Conservation (phyloP, 352 stramenopile species). For the Aphanomyces stellatus region DNA sequence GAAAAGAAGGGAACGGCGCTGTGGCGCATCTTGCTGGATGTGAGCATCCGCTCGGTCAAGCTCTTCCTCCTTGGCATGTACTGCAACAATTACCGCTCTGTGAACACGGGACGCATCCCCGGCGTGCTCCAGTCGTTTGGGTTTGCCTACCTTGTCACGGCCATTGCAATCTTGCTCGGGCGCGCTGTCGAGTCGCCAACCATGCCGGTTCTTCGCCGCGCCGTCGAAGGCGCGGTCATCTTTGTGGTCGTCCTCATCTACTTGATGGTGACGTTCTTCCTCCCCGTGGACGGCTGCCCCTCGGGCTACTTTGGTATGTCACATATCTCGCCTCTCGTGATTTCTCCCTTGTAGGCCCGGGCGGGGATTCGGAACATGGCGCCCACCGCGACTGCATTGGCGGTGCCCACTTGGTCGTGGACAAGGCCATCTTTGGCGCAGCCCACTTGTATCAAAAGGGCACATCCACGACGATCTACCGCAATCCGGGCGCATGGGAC, state of each 20-base stretch:
- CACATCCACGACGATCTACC: constrained; percentile 46
- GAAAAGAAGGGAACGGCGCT: not conserved
- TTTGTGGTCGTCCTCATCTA: constrained; percentile 25
- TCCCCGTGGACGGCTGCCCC: constrained; percentile 56
- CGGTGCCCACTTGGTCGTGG: constrained; percentile 64
- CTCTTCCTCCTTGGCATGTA: constrained; percentile 60
- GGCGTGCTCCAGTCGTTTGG: constrained; percentile 17
- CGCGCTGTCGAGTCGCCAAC: not conserved
- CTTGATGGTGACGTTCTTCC: constrained; percentile 38
- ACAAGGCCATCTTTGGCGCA: constrained; percentile 46
- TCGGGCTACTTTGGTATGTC: constrained; percentile 54
- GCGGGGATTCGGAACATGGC: constrained; percentile 39
- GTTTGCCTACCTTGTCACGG: constrained; percentile 13
- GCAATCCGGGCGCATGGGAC: constrained; percentile 48
- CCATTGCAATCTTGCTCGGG: not conserved
- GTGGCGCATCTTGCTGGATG: not conserved
- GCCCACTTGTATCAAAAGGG: constrained; percentile 52
- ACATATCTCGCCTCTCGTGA: not conserved
- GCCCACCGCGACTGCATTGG: constrained; percentile 61
- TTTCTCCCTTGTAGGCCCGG: constrained; percentile 28
- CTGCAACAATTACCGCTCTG: constrained; percentile 50
- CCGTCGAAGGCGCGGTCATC: not conserved
- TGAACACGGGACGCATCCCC: constrained; percentile 55
- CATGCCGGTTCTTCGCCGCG: not conserved
- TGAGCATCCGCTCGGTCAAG: constrained; percentile 29